A percentile compares a stretch with the other conserved stretches of the same genome.
Evolutionary conservation across 192 early-diverging fungal genomes (phyloP).

Genomic region (Phycomyces nitens): DNA sequence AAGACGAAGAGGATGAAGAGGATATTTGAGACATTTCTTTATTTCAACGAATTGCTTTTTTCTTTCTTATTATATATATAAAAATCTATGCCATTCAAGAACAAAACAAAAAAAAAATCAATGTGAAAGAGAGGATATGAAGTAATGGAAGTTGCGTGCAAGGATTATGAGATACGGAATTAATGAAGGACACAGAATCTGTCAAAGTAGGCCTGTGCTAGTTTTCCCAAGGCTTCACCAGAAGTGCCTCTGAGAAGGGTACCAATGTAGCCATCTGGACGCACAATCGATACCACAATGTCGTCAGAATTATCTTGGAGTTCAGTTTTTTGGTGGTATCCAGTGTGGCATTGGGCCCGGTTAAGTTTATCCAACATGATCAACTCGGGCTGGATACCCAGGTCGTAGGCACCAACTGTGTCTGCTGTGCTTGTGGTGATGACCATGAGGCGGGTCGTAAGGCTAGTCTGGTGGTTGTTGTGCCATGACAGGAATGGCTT

Average conservation of each 20-base stretch:
- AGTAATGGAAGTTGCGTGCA: too few species aligned
- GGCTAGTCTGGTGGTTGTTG: background rate
- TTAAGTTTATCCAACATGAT: conserved; percentile 30
- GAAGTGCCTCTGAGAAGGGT: conserved; percentile 1
- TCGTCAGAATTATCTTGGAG: background rate
- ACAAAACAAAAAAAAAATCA: too few species aligned
- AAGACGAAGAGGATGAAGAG: too few species aligned
- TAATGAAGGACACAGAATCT: too few species aligned
- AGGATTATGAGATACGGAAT: too few species aligned
- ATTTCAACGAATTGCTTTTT: too few species aligned
- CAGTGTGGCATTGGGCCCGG: conserved; percentile 23
- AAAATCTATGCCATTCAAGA: too few species aligned
- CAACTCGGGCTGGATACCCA: background rate
- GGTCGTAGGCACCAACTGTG: background rate
- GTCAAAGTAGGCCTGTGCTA: background rate
- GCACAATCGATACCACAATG: conserved; percentile 9
- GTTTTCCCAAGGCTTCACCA: background rate
- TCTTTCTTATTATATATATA: too few species aligned
- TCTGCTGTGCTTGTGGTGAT: conserved; percentile 18
- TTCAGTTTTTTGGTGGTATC: background rate
- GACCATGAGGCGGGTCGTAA: background rate
- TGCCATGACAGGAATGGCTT: background rate
- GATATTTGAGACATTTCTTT: too few species aligned
- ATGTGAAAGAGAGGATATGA: too few species aligned
- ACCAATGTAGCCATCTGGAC: conserved; percentile 31